phyloP scores from a whole-genome alignment of 768 basidiomycete genomes.

The Boletus bicolor region DNA sequence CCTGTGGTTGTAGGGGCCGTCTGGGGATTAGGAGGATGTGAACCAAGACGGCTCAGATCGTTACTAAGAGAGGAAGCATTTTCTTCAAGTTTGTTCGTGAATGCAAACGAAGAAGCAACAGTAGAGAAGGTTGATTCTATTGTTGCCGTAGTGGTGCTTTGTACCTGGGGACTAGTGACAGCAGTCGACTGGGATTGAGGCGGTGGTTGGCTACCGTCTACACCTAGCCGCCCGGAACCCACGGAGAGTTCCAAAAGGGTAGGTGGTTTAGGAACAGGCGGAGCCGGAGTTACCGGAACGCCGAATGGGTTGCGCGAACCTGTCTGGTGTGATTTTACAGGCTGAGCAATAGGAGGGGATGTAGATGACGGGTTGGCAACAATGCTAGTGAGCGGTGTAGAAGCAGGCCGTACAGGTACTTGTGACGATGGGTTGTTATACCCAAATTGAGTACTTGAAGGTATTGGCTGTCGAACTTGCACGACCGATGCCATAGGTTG shows the following conservation, averaged over 20 bases:
- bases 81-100: conserved; percentile 35
- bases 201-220: conserved; percentile 29
- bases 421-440: conserved; percentile 10
- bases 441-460: conserved; percentile 5
- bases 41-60: conserved; percentile 15
- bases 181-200: conserved; percentile 27
- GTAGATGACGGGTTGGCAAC: conserved; percentile 23
- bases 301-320: conserved; percentile 97
- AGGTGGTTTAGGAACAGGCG: conserved; percentile 72
- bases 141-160: conserved; percentile 17
- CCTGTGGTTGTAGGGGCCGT: conserved; percentile 37
- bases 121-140: conserved; percentile 55
- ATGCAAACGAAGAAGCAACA: conserved; percentile 72
- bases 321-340: conserved; percentile 84
- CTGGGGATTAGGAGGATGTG: conserved; percentile 29
- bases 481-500: conserved; percentile 4
- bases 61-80: neutral
- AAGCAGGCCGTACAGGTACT: conserved; percentile 60
- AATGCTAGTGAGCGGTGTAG: conserved; percentile 61
- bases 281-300: conserved; percentile 53
- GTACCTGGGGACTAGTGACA: conserved; percentile 31
- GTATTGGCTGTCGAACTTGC: conserved; percentile 10
- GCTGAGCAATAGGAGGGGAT: conserved; percentile 50
- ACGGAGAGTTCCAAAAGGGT: conserved; percentile 78
- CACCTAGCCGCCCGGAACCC: conserved; percentile 35